Percentiles rank a stretch among this genome's conserved stretches.
Evolutionary conservation across 768 basidiomycete genomes (phyloP).

Genomic region (Boletus reticuloceps): DNA sequence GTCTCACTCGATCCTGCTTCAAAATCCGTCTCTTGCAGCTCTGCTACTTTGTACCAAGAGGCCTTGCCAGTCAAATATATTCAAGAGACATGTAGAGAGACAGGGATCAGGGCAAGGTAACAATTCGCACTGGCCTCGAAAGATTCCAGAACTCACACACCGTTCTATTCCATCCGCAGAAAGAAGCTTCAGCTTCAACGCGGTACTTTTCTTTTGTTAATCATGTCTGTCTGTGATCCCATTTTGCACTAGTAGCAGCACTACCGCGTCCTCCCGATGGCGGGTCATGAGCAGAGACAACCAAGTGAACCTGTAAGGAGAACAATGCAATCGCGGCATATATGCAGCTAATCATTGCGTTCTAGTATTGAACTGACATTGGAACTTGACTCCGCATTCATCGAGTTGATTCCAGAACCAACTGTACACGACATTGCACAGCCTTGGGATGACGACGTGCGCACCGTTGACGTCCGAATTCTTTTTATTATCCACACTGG

Average conservation of each 20-base stretch:
- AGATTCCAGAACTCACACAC: conserved; percentile 7
- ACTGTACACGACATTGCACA: conserved; percentile 20
- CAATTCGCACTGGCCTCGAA: conserved; percentile 8
- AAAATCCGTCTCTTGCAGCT: not conserved
- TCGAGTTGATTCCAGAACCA: conserved; percentile 9
- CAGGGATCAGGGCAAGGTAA: conserved; percentile 28
- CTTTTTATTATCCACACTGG: not conserved
- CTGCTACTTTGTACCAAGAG: not conserved
- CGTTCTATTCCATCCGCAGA: not conserved
- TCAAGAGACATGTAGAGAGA: not conserved
- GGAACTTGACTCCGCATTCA: not conserved
- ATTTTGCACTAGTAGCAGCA: no score
- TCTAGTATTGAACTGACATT: not conserved
- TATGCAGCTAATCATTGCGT: conserved; percentile 12
- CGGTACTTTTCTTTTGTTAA: not conserved
- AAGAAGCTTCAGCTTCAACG: not conserved
- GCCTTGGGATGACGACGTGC: conserved; percentile 17
- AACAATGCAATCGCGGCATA: conserved; percentile 9
- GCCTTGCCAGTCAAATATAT: not conserved
- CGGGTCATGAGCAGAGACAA: conserved; percentile 15
- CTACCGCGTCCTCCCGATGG: conserved; percentile 21
- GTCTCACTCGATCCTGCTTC: conserved; percentile 11
- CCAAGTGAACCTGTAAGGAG: conserved; percentile 2
- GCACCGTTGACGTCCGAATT: not conserved
- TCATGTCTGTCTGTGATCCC: not conserved